Percentiles rank a stretch among this genome's conserved stretches.
Evolutionary conservation across 2,329 filamentous ascomycete species (phyloP).

Genomic region (Scolecobasidium constrictum): DNA sequence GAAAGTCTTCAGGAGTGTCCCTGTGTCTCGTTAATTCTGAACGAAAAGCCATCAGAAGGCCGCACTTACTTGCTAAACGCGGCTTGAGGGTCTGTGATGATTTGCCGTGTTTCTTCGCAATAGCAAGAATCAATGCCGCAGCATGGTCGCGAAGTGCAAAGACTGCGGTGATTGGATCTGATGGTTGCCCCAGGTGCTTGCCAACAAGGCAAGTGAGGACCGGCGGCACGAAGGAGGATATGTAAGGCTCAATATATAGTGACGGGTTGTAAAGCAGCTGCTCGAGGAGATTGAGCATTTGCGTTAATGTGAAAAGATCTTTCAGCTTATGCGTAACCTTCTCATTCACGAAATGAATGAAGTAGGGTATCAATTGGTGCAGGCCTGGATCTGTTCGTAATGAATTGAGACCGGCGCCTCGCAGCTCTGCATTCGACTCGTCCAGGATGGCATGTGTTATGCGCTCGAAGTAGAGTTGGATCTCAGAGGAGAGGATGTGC

Average conservation of each 20-base stretch:
- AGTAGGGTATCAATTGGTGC: slow-evolving; percentile 93
- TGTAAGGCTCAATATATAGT: slow-evolving; percentile 63
- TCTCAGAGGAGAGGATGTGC: slow-evolving; percentile 89
- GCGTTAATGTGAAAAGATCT: slow-evolving; percentile 75
- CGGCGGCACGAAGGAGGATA: slow-evolving; percentile 65
- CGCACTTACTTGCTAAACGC: slow-evolving; percentile 62
- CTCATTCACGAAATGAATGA: slow-evolving; percentile 89
- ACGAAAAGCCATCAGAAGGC: too few species aligned
- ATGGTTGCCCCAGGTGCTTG: slow-evolving; percentile 58
- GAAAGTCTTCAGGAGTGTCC: slow-evolving; percentile 83
- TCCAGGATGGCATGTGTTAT: slow-evolving; percentile 83
- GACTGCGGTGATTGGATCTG: slow-evolving; percentile 44
- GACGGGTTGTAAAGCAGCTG: slow-evolving; percentile 75
- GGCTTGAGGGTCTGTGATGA: slow-evolving; percentile 75
- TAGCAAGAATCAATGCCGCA: slow-evolving; percentile 67
- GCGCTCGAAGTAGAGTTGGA: slow-evolving; percentile 94
- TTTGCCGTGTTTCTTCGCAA: slow-evolving; percentile 70
- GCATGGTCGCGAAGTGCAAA: slow-evolving; percentile 78
- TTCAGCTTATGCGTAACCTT: slow-evolving; percentile 92
- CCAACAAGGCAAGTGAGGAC: slow-evolving; percentile 86
- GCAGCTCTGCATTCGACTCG: slow-evolving; percentile 75
- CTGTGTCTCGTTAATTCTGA: background rate
- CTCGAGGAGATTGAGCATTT: slow-evolving; percentile 84
- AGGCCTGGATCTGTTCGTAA: slow-evolving; percentile 82
- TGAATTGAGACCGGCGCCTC: slow-evolving; percentile 74